Base-by-base conservation (phyloP, 768 basidiomycete genomes). In the Mycena kentingensis region DNA sequence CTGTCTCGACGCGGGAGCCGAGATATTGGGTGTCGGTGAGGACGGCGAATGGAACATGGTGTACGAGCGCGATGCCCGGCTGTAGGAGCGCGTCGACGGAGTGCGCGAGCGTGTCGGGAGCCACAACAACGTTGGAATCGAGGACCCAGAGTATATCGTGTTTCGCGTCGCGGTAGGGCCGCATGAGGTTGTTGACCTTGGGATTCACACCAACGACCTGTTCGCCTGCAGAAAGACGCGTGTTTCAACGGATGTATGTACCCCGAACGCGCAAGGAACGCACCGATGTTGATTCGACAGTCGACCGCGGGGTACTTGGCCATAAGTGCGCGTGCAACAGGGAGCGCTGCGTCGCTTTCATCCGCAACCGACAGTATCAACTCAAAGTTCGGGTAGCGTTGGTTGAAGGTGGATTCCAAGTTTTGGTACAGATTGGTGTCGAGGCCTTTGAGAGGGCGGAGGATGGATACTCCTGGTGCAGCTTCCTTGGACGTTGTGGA, bases 371-470 rank as follows among this genome's bases (percentile, higher is more conserved):
- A 92, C 54, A 98, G 85, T 35, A 98, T 74, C 51, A 99, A 83
- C 70, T 99, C 95, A 62, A 83, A 96, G 57, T 88, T 88, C 1
- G 90, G 85, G 67, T 98, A 98, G 58, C 95, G 88, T 64, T 97
- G 93, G 27, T 73, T 77, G 70, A 98, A 96, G 0, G 91, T 90
- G 4, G 93, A 92, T 70, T 97, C 93, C 44, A 99, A 74, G 68
- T 98, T 98, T 73, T 97, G 94, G 70, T 89, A 98, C 18, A 99
- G 80, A 67, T 98, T 98, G 52, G 88, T 82, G 70, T 99, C 97
- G 21, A 99, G 76, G 13, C 97, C 97, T 67, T 95, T 95, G 45
- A 99, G 77, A 6, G 97, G 97, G 39, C 97, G 84, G 44, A 98
- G 77, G 60, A 98, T 93, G 2, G 94, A 92, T 26, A 98, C 96